Conservation (phyloP, 2,329 filamentous ascomycete genomes). For the Elsinoe batatas region DNA sequence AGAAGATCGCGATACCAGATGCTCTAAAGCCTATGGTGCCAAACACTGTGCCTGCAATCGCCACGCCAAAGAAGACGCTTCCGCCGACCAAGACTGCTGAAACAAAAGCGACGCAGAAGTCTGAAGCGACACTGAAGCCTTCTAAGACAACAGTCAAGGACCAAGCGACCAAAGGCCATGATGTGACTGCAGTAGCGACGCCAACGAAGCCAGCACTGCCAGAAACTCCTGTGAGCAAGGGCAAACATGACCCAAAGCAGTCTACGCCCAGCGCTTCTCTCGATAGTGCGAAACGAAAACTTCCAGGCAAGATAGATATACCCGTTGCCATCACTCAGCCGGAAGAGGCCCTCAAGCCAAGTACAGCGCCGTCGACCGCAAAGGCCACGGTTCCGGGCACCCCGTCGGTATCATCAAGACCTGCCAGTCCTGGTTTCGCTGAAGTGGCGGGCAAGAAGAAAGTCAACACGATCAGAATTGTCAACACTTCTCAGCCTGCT, state of each 20-base stretch:
- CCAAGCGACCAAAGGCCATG: not conserved
- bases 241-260: conserved; percentile 17
- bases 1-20: not conserved
- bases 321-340: conserved; percentile 28
- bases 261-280: not conserved
- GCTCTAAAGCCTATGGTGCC: conserved; percentile 14
- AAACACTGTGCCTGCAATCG: conserved; percentile 15
- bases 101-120: not conserved
- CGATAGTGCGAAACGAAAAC: conserved; percentile 22
- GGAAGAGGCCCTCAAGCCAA: conserved; percentile 16
- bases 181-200: not conserved
- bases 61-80: not conserved
- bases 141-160: not conserved
- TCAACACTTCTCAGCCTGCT: conserved; percentile 52
- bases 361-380: conserved; percentile 27
- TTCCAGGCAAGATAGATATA: conserved; percentile 40
- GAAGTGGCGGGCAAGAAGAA: conserved; percentile 35
- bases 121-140: not conserved
- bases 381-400: conserved; percentile 15
- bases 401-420: conserved; percentile 32
- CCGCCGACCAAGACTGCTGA: conserved; percentile 3
- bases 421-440: conserved; percentile 39
- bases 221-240: conserved; percentile 20
- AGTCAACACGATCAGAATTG: conserved; percentile 59
- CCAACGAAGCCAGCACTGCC: not conserved